These are phyloP conservation scores for Penicillium simplicissimum DNA, from an alignment of 495 filamentous ascomycete species.

Conservation along the genomic window DNA sequence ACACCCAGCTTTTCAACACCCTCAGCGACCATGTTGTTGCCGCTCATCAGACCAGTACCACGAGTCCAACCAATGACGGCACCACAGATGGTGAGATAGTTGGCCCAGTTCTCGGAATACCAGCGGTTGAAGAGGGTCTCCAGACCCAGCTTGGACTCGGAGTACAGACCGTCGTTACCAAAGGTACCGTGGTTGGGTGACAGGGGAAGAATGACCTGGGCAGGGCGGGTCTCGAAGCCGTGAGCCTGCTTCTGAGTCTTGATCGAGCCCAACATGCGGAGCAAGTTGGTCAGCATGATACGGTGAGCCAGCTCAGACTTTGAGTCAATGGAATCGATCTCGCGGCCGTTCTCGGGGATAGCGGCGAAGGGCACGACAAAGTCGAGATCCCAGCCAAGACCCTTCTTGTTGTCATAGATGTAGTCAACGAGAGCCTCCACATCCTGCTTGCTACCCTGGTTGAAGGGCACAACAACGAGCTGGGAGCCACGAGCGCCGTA, in stretches of 20 bases:
- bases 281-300: constrained; percentile 97
- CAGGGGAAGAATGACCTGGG: constrained; percentile 92
- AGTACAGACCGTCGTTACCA: constrained; percentile 96
- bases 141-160: constrained; percentile 93
- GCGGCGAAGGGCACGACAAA: constrained; percentile 96
- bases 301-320: constrained; percentile 98
- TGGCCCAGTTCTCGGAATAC: constrained; percentile 96
- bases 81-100: constrained; percentile 98
- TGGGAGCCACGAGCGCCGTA: constrained; percentile 93
- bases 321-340: constrained; percentile 96
- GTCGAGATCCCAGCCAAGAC: constrained; percentile 97
- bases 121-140: constrained; percentile 99
- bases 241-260: constrained; percentile 85
- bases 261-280: constrained; percentile 85
- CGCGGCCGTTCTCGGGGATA: constrained; percentile 95
- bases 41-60: constrained; percentile 96
- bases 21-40: constrained; percentile 97
- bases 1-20: constrained; percentile 96
- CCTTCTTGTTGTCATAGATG: constrained; percentile 95
- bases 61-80: constrained; percentile 99
- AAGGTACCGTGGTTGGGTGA: constrained; percentile 99
- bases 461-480: constrained; percentile 97
- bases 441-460: constrained; percentile 97
- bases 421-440: constrained; percentile 90
- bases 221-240: constrained; percentile 91